Evolutionary conservation across 495 filamentous ascomycete species (phyloP).

Genomic region (Penicillium steckii): DNA sequence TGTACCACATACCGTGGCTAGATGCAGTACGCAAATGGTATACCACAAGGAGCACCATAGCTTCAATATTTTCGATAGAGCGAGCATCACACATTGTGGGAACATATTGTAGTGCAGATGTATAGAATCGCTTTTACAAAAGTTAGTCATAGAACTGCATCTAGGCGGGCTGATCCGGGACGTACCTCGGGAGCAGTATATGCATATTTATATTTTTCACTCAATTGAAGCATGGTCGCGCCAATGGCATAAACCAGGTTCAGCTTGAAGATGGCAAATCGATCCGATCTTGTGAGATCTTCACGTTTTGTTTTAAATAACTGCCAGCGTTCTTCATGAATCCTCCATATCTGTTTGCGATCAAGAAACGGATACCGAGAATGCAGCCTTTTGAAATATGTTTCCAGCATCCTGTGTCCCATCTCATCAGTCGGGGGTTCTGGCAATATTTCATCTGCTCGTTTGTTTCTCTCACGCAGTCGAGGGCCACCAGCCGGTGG

Average conservation of each 20-base stretch:
- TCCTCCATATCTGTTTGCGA: slow-evolving; percentile 39
- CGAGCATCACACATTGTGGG: slow-evolving; percentile 50
- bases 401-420: slow-evolving; percentile 43
- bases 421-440: slow-evolving; percentile 51
- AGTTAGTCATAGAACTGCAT: not conserved
- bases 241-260: slow-evolving; percentile 55
- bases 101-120: slow-evolving; percentile 49
- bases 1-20: slow-evolving; percentile 56
- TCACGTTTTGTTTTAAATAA: slow-evolving; percentile 42
- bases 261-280: slow-evolving; percentile 51
- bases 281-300: slow-evolving; percentile 37
- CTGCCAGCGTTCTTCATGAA: slow-evolving; percentile 45
- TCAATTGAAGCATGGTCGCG: slow-evolving; percentile 47
- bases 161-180: not conserved
- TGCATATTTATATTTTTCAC: slow-evolving; percentile 39
- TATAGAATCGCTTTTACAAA: slow-evolving; percentile 43
- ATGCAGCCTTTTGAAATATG: slow-evolving; percentile 47
- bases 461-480: slow-evolving; percentile 23
- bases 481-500: slow-evolving; percentile 6
- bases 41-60: slow-evolving; percentile 54
- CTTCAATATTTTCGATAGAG: slow-evolving; percentile 53
- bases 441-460: slow-evolving; percentile 41
- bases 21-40: slow-evolving; percentile 52
- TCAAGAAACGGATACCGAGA: slow-evolving; percentile 52
- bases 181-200: slow-evolving; percentile 45